Conservation (phyloP, 23 red algal species). For the Agarophyton chilense region DNA sequence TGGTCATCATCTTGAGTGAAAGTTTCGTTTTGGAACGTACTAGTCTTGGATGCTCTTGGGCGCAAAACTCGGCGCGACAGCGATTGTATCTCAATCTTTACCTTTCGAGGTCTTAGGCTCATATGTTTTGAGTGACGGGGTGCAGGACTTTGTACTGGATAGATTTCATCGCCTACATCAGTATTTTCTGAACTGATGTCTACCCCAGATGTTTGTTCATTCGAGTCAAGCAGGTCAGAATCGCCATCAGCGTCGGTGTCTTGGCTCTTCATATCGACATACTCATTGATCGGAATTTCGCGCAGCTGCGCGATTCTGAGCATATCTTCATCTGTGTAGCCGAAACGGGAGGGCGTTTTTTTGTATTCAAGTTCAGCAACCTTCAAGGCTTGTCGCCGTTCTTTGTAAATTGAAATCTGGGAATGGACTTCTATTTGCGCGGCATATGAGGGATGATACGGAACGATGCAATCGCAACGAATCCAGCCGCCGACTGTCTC, state of each 20-base stretch:
- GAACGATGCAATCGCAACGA: conserved; percentile 1
- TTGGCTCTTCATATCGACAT: conserved; percentile 35
- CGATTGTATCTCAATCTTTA: background rate
- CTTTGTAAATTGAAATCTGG: background rate
- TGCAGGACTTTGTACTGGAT: background rate
- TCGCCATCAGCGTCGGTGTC: conserved; percentile 7
- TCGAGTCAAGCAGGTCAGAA: background rate
- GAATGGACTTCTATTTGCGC: background rate
- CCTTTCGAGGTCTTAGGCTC: background rate
- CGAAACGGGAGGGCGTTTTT: background rate
- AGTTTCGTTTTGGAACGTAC: background rate
- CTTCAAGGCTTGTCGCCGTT: background rate
- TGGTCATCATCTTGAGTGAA: too few species aligned
- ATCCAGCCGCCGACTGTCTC: conserved; percentile 14
- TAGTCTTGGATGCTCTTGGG: background rate
- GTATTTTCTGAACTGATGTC: background rate
- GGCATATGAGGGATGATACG: conserved; percentile 9
- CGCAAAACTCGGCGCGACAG: background rate
- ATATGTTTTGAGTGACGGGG: background rate
- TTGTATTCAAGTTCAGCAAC: background rate
- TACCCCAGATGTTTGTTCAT: background rate
- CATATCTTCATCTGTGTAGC: background rate
- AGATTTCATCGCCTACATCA: background rate
- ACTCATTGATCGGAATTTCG: conserved; percentile 4
- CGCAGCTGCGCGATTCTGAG: background rate